Conservation (phyloP, 1,139 yeast species). For the Saccharomyces hybrid region DNA sequence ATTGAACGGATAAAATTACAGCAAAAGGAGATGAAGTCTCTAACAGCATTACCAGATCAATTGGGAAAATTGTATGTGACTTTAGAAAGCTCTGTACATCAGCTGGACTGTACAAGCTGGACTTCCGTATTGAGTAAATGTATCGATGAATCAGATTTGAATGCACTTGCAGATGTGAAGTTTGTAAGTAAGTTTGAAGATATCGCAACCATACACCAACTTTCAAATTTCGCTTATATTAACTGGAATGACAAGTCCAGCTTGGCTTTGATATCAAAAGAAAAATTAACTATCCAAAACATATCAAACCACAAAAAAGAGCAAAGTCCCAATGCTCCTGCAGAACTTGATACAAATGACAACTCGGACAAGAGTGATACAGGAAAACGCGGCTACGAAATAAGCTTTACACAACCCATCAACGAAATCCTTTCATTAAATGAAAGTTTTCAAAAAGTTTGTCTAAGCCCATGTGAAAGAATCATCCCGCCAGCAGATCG, state of each 20-base stretch:
- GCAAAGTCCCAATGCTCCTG: not conserved
- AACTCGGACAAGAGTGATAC: not conserved
- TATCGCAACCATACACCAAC: slow-evolving; percentile 7
- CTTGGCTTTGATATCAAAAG: not conserved
- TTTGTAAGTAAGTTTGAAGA: slow-evolving; percentile 12
- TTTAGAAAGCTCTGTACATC: slow-evolving; percentile 4
- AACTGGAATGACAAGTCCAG: slow-evolving; percentile 3
- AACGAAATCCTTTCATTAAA: slow-evolving; percentile 18
- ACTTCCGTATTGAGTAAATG: slow-evolving; percentile 14
- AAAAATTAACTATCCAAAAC: not conserved
- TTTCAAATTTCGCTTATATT: slow-evolving; percentile 11
- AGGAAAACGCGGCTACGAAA: not conserved
- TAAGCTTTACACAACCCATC: slow-evolving; percentile 17
- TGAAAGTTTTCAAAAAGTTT: slow-evolving; percentile 11
- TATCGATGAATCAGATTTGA: slow-evolving; percentile 18
- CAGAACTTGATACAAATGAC: not conserved
- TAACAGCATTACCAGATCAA: slow-evolving; percentile 3
- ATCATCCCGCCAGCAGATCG: slow-evolving; percentile 19
- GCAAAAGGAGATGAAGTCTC: slow-evolving; percentile 4
- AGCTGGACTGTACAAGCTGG: slow-evolving; percentile 17
- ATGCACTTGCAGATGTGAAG: slow-evolving; percentile 10
- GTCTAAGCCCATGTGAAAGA: slow-evolving; percentile 11
- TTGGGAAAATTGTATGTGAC: slow-evolving; percentile 11
- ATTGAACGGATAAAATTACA: slow-evolving; percentile 15
- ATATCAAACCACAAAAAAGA: not conserved